These are phyloP conservation scores for Millerozyma acaciae DNA, from an alignment of 805 yeast genomes.

Conservation along the genomic window DNA sequence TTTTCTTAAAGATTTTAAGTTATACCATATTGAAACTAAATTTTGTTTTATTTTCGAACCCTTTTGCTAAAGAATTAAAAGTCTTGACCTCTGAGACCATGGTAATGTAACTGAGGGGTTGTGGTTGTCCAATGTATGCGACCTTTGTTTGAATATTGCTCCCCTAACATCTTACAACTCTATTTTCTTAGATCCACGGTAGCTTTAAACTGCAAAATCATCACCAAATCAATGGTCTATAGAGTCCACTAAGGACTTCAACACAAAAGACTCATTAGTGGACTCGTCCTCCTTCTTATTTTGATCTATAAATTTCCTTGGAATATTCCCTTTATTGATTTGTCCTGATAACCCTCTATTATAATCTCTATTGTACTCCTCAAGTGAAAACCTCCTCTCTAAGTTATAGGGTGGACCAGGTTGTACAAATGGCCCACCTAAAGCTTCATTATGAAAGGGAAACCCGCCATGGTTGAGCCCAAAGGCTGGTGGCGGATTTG, in stretches of 20 bases:
- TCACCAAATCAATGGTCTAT: constrained; percentile 24
- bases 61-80: too few relatives aligned
- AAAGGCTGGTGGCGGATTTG: not conserved
- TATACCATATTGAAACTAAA: too few relatives aligned
- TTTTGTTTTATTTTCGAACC: too few relatives aligned
- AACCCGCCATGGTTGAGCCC: too few relatives aligned
- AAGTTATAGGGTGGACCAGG: constrained; percentile 1
- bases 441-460: too few relatives aligned
- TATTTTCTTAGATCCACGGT: too few relatives aligned
- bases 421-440: constrained; percentile 4
- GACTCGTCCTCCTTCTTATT: constrained; percentile 4
- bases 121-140: too few relatives aligned
- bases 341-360: constrained; percentile 1
- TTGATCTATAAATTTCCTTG: constrained; percentile 7
- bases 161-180: too few relatives aligned
- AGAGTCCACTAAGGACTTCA: constrained; percentile 40
- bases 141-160: too few relatives aligned
- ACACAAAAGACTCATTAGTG: constrained; percentile 23
- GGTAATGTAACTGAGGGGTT: too few relatives aligned
- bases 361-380: not conserved
- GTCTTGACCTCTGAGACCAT: too few relatives aligned
- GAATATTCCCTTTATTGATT: constrained; percentile 3
- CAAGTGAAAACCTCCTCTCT: constrained; percentile 6
- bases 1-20: too few relatives aligned
- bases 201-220: constrained; percentile 2